Percentiles rank a stretch among this genome's conserved stretches.
Conservation (phyloP, 345 rosid genomes). For the Tarenaya hassleriana region DNA sequence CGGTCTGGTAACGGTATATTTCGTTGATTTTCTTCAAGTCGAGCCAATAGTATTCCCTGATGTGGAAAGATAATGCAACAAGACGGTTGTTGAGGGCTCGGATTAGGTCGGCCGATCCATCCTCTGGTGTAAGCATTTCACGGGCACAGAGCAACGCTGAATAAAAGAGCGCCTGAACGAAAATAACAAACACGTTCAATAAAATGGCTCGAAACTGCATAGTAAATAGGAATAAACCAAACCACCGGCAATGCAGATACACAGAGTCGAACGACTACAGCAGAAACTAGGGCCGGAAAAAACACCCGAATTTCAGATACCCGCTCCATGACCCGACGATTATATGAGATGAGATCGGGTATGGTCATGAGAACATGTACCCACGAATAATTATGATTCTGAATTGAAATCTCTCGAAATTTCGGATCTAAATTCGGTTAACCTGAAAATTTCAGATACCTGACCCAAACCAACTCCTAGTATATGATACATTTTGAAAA, state of each 20-base stretch:
- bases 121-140: slow-evolving; percentile 82
- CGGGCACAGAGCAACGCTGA: slow-evolving; percentile 78
- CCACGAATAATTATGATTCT: too few species aligned
- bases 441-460: too few species aligned
- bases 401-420: too few species aligned
- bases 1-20: slow-evolving; percentile 80
- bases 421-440: too few species aligned
- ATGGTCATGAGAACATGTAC: too few species aligned
- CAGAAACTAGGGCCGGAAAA: too few species aligned
- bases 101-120: slow-evolving; percentile 71
- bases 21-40: slow-evolving; percentile 72
- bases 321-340: too few species aligned
- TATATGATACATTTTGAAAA: too few species aligned
- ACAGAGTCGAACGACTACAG: neutral
- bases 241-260: too few species aligned
- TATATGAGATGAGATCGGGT: too few species aligned
- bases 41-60: slow-evolving; percentile 83
- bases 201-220: neutral
- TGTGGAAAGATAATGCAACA: slow-evolving; percentile 81
- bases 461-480: too few species aligned
- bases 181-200: neutral
- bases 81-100: slow-evolving; percentile 78
- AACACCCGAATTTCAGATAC: too few species aligned
- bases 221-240: neutral
- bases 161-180: slow-evolving; percentile 67